A percentile compares a stretch with the other conserved stretches of the same genome.
phyloP scores from a whole-genome alignment of 345 rosid genomes.

The Eucalyptus albens region DNA sequence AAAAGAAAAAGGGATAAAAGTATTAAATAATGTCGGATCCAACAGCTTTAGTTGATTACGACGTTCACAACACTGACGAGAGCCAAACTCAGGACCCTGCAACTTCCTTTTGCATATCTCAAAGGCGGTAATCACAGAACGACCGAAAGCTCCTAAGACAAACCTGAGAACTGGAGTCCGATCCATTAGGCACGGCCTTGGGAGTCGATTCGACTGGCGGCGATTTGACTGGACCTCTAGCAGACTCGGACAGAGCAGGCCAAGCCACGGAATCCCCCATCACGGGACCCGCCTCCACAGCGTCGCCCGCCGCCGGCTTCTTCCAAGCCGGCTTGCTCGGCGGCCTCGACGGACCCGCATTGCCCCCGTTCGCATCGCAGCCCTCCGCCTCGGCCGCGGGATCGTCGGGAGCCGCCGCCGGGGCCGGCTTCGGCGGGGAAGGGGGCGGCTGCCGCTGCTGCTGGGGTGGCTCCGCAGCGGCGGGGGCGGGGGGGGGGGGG shows the following conservation, averaged over 20 bases:
- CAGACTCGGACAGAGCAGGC: conserved; percentile 58
- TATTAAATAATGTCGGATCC: neutral
- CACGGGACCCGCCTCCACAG: conserved; percentile 29
- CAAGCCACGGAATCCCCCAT: conserved; percentile 45
- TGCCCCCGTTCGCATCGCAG: conserved; percentile 10
- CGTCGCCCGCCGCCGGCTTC: conserved; percentile 16
- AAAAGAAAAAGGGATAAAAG: neutral
- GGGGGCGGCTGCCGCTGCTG: neutral
- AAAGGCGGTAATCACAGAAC: neutral
- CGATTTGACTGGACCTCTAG: conserved; percentile 28
- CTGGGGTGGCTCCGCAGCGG: neutral
- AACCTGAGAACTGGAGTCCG: conserved; percentile 33
- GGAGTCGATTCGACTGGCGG: conserved; percentile 5
- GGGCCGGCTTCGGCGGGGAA: neutral
- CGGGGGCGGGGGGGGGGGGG: neutral
- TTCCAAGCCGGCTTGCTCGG: conserved; percentile 50
- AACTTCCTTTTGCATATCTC: neutral
- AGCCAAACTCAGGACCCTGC: neutral
- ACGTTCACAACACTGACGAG: neutral
- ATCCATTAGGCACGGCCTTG: conserved; percentile 23
- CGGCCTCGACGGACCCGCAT: conserved; percentile 10
- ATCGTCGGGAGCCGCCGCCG: neutral
- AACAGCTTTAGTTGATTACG: neutral
- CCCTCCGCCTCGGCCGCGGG: conserved; percentile 5
- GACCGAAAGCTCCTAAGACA: neutral